These are phyloP conservation scores for Phaeosphaeriaceae sp. DNA, from an alignment of 2,329 filamentous ascomycete species.

Conservation along the genomic window DNA sequence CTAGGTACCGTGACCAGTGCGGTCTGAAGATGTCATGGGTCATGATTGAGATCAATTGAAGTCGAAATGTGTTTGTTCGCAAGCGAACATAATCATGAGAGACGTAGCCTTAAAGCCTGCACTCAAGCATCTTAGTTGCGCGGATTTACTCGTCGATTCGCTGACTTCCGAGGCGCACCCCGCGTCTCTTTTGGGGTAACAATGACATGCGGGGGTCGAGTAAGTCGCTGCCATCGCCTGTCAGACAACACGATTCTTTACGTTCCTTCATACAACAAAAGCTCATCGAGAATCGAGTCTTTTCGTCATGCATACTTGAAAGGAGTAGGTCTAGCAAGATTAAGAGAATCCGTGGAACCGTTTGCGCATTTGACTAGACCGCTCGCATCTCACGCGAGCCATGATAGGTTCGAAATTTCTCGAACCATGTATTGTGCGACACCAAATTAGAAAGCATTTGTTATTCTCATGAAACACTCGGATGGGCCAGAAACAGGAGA, in stretches of 20 bases:
- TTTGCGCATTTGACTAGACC: too few species aligned
- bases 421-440: too few species aligned
- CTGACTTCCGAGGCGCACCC: not conserved
- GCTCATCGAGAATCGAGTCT: not conserved
- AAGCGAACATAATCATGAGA: not conserved
- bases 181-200: not conserved
- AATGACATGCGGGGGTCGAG: not conserved
- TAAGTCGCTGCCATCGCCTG: not conserved
- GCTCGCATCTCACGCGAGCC: too few species aligned
- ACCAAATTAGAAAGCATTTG: too few species aligned
- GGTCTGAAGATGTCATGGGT: conserved; percentile 30
- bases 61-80: not conserved
- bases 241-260: not conserved
- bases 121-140: not conserved
- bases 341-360: too few species aligned
- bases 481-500: too few species aligned
- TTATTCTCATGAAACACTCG: too few species aligned
- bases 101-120: not conserved
- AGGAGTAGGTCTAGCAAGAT: not conserved
- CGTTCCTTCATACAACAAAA: not conserved
- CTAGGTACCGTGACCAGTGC: conserved; percentile 35
- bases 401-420: too few species aligned
- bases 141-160: not conserved
- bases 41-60: conserved; percentile 14
- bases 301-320: not conserved